Base-by-base conservation (phyloP, 2,329 filamentous ascomycete species). In the Magnaporthiopsis rhizophila region DNA sequence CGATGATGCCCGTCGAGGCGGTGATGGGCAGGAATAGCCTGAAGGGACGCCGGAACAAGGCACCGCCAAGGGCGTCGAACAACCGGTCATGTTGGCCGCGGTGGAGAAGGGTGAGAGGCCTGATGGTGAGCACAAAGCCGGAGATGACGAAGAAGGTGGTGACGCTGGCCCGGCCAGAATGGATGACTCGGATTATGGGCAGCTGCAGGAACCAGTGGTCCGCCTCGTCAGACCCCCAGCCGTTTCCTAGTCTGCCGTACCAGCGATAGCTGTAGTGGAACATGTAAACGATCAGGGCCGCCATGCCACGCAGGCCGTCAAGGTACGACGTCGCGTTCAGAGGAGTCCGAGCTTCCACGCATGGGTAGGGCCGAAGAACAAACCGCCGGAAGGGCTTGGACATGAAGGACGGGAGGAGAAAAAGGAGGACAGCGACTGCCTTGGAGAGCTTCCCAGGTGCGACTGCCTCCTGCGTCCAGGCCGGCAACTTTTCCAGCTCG, bases 71-170 rank as follows among this genome's bases (percentile, higher is more conserved):
- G 1, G 76, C 75, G 3, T 72, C 71, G 64, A 75, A 74, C 62
- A 77, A 74, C 8, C 72, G 71, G 21, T 74, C 72, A 62, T 72
- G 71, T 64, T 79, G 73, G 53, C 76, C 73, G 12, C 73, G 69
- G 64, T 77, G 78, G 11, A 79, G 74, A 38, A 75, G 72, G 64
- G 75, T 74, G 32, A 82, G 70, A 1, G 80, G 77, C 66, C 79
- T 78, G 67, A 76, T 75, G 7, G 78, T 76, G 30, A 83, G 74
- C 3, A 77, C 80, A 66, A 79, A 81, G 53, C 81, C 80, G 1
- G 80, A 81, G 38, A 83, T 80, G 67, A 82, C 76, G 70, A 82
- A 82, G 70, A 83, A 82, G 59, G 82, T 76, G 68, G 80, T 76
- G 2, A 83, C 80, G 77, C 80, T 80, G 13, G 79, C 77, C 18